Percentiles rank a stretch among this genome's conserved stretches.
These are phyloP conservation scores for Ophiocordyceps polyrhachis-furcata DNA, from an alignment of 2,329 filamentous ascomycete genomes.

Conservation along the genomic window DNA sequence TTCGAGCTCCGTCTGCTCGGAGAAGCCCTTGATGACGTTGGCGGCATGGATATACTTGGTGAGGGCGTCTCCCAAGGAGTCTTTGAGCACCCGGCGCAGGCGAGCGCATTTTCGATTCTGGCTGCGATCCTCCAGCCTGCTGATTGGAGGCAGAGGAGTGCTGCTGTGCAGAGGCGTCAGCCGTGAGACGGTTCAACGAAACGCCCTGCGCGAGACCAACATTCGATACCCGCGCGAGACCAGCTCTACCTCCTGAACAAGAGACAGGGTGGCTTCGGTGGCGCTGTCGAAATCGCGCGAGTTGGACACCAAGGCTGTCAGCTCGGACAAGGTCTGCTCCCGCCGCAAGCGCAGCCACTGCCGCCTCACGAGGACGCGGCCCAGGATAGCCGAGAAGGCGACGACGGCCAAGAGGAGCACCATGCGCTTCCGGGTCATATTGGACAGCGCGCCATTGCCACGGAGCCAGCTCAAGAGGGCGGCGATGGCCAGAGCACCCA, in stretches of 20 bases:
- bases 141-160: constrained; percentile 79
- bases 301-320: constrained; percentile 48
- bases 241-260: constrained; percentile 90
- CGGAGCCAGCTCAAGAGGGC: constrained; percentile 57
- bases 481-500: constrained; percentile 42
- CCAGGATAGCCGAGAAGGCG: constrained; percentile 32
- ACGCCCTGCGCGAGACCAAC: constrained; percentile 25
- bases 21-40: constrained; percentile 48
- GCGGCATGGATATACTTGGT: constrained; percentile 54
- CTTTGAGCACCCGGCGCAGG: constrained; percentile 57
- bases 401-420: constrained; percentile 28
- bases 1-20: constrained; percentile 66
- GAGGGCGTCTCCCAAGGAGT: constrained; percentile 50
- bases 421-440: constrained; percentile 37
- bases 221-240: constrained; percentile 81
- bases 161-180: constrained; percentile 34
- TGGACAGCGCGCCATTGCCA: constrained; percentile 24
- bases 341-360: constrained; percentile 69
- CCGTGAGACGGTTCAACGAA: background rate
- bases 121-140: constrained; percentile 66
- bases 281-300: constrained; percentile 69
- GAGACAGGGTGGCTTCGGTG: constrained; percentile 53
- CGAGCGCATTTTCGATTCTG: constrained; percentile 64
- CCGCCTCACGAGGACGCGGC: constrained; percentile 55
- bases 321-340: constrained; percentile 52